Percentiles rank a stretch among this genome's conserved stretches.
These are phyloP conservation scores for Talaromyces atroroseus DNA, from an alignment of 2,329 filamentous ascomycete genomes.

Conservation along the genomic window DNA sequence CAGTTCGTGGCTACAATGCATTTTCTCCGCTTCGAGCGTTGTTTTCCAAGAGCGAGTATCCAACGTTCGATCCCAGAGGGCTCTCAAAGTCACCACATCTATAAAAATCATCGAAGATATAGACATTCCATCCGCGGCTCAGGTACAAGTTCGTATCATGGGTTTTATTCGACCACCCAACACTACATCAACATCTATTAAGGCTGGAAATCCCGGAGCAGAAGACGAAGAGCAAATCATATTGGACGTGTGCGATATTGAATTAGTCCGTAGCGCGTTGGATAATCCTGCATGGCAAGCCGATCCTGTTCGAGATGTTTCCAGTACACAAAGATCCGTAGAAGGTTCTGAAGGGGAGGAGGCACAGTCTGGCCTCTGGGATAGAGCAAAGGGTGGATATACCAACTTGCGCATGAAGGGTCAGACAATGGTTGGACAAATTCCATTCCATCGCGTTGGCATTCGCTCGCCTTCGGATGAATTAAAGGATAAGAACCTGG, in stretches of 20 bases:
- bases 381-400: conserved; percentile 43
- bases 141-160: conserved; percentile 53
- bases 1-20: conserved; percentile 52
- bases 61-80: conserved; percentile 22
- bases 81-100: conserved; percentile 46
- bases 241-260: conserved; percentile 36
- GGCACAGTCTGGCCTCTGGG: conserved; percentile 26
- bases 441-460: conserved; percentile 56
- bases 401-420: conserved; percentile 46
- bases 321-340: conserved; percentile 25
- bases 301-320: conserved; percentile 18
- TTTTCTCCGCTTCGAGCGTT: conserved; percentile 52
- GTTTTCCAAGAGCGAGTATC: conserved; percentile 36
- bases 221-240: conserved; percentile 32
- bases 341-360: not conserved
- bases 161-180: conserved; percentile 39
- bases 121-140: conserved; percentile 12
- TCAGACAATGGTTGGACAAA: conserved; percentile 52
- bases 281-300: conserved; percentile 36
- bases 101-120: conserved; percentile 27
- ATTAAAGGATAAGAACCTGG: conserved; percentile 43
- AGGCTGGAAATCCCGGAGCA: conserved; percentile 32
- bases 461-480: conserved; percentile 45
- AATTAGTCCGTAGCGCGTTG: conserved; percentile 32
- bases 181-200: conserved; percentile 15